Evolutionary conservation across 768 basidiomycete species (phyloP), one percentile per base, ranked within the genome.

Genomic region (Serendipita sp.): DNA sequence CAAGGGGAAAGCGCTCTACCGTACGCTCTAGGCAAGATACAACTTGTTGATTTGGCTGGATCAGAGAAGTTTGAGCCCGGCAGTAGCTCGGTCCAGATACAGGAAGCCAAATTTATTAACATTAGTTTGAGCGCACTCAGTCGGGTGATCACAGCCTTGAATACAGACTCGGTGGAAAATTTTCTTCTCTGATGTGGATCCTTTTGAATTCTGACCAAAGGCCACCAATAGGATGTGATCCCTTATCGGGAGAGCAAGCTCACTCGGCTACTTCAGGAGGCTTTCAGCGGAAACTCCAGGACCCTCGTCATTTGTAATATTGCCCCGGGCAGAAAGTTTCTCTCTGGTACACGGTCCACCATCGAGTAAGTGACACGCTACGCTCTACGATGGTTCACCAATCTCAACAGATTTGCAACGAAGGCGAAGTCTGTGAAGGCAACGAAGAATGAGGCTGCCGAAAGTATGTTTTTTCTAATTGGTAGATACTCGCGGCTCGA

Each of bases 231-330:
- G 85, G 76, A 83, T 34, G 84, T 89, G 28, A 86, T 94, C 66
- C 92, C 92, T 0, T 94, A 93, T 71, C 84, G 92, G 48, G 89
- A 94, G 72, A 89, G 89, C 0, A 92, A 92, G 71, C 78, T 94
- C 38, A 95, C 91, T 0, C 79, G 92, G 30, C 85, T 94, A 63
- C 79, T 95, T 0, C 90, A 93, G 84, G 90, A 91, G 67, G 90
- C 91, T 0, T 82, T 95, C 0, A 90, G 90, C 23, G 92, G 92
- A 11, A 79, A 81, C 1, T 86, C 88, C 0, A 79, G 89, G 8
- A 88, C 88, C 1, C 75, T 94, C 23, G 76, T 94, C 46, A 89
- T 95, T 36, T 91, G 90, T 73, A 92, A 92, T 69, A 76, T 95
- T 7, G 88, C 91, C 8, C 91, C 92, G 15, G 89, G 88, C 1